Evolutionary conservation across 2,329 filamentous ascomycete species (phyloP), one percentile per base, ranked within the genome.

Genomic region (Nakataea oryzae): DNA sequence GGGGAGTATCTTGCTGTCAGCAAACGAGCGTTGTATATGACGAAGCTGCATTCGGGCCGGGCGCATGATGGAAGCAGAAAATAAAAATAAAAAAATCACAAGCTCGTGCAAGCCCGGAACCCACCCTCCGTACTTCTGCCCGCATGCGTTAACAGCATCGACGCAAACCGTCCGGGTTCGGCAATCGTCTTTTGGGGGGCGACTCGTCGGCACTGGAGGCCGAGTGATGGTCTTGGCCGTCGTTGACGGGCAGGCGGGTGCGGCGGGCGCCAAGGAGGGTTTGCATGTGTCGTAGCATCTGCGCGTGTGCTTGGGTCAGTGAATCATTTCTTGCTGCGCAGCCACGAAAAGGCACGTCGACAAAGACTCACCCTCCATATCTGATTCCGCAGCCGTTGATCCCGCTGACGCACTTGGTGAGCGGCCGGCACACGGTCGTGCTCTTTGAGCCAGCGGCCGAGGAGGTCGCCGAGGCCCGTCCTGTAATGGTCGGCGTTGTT

Each of bases 231-330:
- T n/a, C 29, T 21, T 26, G 24, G 30, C 41, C 13, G 27, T 17
- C 17, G n/a, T 34, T n/a, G 50, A 17, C 1, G 54, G 12, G 14
- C 59, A 61, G 30, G 54, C n/a, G 9, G 59, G 59, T 4, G 50
- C n/a, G 3, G 28, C 30, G 21, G 59, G 59, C 5, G 30, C 17
- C 13, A 61, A 14, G 4, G 59, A 56, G 24, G 59, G 59, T 21
- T 29, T 61, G 54, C 59, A 61, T 2, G 30, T 57, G 29, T 61
- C 59, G 59, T 61, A 61, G 24, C 59, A 61, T 26, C 59, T 61
- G 27, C 28, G 34, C 14, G 27, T 34, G 30, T 41, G 21, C 41
- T 9, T 50, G 41, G 21, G 24, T 50, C 21, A 50, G 41, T n/a
- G 24, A 21, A 21, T 3, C 12, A 8, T n/a, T 17, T 24, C 5